Base-by-base conservation (phyloP, 176 grass and related monocot species). In the Tuctoria greenei region DNA sequence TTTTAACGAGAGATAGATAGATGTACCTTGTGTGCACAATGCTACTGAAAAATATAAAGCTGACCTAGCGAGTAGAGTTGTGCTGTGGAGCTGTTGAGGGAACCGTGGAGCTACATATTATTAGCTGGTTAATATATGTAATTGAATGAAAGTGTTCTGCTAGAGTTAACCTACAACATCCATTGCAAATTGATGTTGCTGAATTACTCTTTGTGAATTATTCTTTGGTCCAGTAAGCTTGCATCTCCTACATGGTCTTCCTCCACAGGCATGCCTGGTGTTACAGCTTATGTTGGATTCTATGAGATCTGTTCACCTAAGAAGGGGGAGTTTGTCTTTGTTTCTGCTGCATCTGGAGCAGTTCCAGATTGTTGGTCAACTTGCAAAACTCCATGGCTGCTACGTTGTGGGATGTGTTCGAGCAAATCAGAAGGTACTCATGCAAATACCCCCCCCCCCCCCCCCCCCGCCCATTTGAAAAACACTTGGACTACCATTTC, bases 201-300 rank as follows among this genome's bases (percentile, higher is more conserved):
- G 2, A 27, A 21, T 37, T 59, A 45, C 5, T 64, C n/a, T 28
- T 4, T 57, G 15, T 20, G 4, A 66, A 34, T 13, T 12, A 17
- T 49, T 71, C 26, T 76, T 64, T 36, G 1, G 4, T 61, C 3
- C 8, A 3, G 3, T 21, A 76, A 14, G 56, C 21, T 77, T 18
- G 15, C 24, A 4, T 28, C 5, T 56, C 16, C 34, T 49, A 14
- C 52, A 20, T 52, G 44, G 18, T 40, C 13, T 54, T 35, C 0
- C 4, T 10, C 68, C 15, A 15, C 69, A 93, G 86, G 90, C 43
- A 97, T 97, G 93, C 93, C 93, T 61, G 90, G 93, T 57, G 93
- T 97, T 83, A 97, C 93, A 50, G 93, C 93, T 75, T 97, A 93
- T 72, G 88, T 82, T 34, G 93, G 90, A 26, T 93, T 97, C 74